Evolutionary conservation across 805 yeast genomes (phyloP).

Genomic region (Barnettozyma salicaria): DNA sequence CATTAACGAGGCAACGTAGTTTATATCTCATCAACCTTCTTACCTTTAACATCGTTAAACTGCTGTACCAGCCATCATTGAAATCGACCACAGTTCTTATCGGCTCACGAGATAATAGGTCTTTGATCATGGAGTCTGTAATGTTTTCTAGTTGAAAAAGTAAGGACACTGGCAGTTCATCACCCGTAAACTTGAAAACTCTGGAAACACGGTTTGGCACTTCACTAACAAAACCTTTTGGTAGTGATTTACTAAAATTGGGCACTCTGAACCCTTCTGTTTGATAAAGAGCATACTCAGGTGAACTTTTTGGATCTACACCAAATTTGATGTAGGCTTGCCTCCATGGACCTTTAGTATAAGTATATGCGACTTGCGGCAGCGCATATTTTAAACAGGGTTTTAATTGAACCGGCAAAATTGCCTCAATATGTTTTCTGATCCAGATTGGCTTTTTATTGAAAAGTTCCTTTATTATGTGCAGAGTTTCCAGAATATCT

Average conservation of each 20-base stretch:
- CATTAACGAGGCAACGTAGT: slow-evolving; percentile 50
- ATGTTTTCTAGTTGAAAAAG: slow-evolving; percentile 79
- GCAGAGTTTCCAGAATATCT: slow-evolving; percentile 28
- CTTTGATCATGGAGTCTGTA: slow-evolving; percentile 52
- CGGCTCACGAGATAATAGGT: slow-evolving; percentile 35
- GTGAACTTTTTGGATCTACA: slow-evolving; percentile 60
- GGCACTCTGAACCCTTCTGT: slow-evolving; percentile 64
- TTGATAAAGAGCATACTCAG: slow-evolving; percentile 59
- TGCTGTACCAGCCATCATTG: slow-evolving; percentile 77
- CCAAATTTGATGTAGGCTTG: slow-evolving; percentile 78
- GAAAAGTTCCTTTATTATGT: slow-evolving; percentile 41
- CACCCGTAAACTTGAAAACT: slow-evolving; percentile 66
- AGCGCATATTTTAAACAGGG: slow-evolving; percentile 62
- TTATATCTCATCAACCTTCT: slow-evolving; percentile 71
- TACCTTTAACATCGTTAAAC: slow-evolving; percentile 53
- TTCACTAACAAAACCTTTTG: slow-evolving; percentile 29
- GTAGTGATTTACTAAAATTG: slow-evolving; percentile 28
- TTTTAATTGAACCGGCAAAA: slow-evolving; percentile 42
- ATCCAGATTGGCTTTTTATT: slow-evolving; percentile 79
- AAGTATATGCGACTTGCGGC: slow-evolving; percentile 78
- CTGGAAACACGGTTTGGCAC: slow-evolving; percentile 34
- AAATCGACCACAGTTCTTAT: slow-evolving; percentile 43
- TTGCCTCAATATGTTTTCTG: slow-evolving; percentile 57
- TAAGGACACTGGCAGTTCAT: slow-evolving; percentile 57
- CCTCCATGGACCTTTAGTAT: slow-evolving; percentile 92